A percentile compares a stretch with the other conserved stretches of the same genome.
Evolutionary conservation across 495 filamentous ascomycete genomes (phyloP).

Genomic region (Aspergillus haitiensis): DNA sequence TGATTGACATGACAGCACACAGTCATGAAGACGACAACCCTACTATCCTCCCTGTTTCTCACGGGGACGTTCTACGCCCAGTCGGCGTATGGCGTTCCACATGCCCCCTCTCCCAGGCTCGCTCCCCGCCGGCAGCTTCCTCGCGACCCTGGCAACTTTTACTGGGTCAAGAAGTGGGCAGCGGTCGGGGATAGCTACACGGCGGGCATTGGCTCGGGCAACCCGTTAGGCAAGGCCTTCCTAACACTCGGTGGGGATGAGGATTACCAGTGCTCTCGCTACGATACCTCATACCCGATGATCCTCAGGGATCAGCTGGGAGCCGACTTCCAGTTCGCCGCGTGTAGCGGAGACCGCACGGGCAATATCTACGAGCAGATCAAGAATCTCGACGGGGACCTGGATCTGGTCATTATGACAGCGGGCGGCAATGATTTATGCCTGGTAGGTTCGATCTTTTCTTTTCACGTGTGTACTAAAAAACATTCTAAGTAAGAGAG

Average conservation of each 20-base stretch:
- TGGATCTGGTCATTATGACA: constrained; percentile 34
- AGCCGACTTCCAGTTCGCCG: constrained; percentile 14
- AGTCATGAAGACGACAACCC: neutral
- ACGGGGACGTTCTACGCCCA: neutral
- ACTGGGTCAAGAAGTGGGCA: constrained; percentile 30
- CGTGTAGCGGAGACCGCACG: constrained; percentile 27
- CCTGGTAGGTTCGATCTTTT: constrained; percentile 16
- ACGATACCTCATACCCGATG: constrained; percentile 23
- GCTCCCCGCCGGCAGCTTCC: neutral
- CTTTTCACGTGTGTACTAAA: neutral
- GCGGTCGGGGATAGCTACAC: constrained; percentile 37
- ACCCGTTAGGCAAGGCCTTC: constrained; percentile 1
- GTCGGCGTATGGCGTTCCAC: neutral
- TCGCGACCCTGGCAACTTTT: constrained; percentile 20
- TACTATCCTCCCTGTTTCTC: neutral
- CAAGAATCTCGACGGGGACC: constrained; percentile 10
- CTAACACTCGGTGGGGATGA: neutral
- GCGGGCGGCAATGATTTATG: constrained; percentile 37
- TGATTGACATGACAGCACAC: neutral
- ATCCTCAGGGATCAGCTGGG: constrained; percentile 22
- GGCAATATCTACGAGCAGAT: constrained; percentile 25
- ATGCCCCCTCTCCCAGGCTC: neutral
- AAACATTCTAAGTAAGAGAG: neutral
- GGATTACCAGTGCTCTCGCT: constrained; percentile 30
- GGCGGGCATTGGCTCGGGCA: constrained; percentile 37